Evolutionary conservation across 345 rosid genomes (phyloP), one percentile per base, ranked within the genome.

Genomic region (Gossypium rotundifolium): DNA sequence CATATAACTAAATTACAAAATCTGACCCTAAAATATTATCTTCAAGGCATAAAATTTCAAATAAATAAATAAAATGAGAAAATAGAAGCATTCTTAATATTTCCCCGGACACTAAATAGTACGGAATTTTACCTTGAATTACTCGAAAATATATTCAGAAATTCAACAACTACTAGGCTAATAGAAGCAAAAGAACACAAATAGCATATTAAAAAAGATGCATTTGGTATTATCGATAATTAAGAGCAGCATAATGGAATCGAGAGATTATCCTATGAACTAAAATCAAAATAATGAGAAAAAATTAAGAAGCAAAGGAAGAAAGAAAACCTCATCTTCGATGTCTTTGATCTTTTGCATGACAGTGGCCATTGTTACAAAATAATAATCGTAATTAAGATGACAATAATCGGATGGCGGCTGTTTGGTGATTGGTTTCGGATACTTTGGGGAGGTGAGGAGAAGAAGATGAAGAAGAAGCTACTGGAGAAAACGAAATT

Each of bases 341-440:
- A 91, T 91, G 80, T 91, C 97, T 80, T 91, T 91, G 88, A 91
- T 91, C 77, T 91, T 91, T 84, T 83, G 88, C 97, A 91, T 91
- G 67, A 91, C 91, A 17, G 97, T 91, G 77, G 94, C 81, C 94
- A 91, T 91, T 78, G 61, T 81, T 75, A 77, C 78, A 62, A 78
- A 48, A 58, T 12, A 44, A 22, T 7, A 4, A 65, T 45, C 27
- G 25, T 25, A 18, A 48, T 17, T 54, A 42, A 62, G 62, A 62
- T 68, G 62, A 59, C 33, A 40, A 48, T 44, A 45, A 49, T 9
- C 20, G 14, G 63, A 12, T 70, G 52, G 64, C 46, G 38, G 49
- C 60, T 48, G 66, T 22, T 22, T 54, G 17, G 25, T 20, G 60
- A 33, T 12, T 25, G 0, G 42, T 33, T 40, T 33, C 7, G 40